phyloP scores from a whole-genome alignment of 345 rosid species.

The Aquilaria malaccensis region DNA sequence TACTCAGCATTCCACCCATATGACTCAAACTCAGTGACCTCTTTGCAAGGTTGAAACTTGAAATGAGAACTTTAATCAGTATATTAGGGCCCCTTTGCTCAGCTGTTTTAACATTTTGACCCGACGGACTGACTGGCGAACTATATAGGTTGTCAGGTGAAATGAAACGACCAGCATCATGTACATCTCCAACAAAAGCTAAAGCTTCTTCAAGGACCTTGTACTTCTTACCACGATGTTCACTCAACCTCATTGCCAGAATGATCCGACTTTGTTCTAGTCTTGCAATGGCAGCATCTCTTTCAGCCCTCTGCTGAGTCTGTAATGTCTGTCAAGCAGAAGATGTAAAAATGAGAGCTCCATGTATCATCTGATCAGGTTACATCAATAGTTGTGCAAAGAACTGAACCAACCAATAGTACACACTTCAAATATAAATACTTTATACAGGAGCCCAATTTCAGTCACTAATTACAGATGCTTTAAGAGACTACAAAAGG shows the following conservation, averaged over 20 bases:
- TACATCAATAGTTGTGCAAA: background rate
- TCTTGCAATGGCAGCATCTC: slow-evolving; percentile 81
- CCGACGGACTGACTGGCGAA: slow-evolving; percentile 29
- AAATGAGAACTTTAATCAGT: slow-evolving; percentile 36
- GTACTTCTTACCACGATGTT: slow-evolving; percentile 76
- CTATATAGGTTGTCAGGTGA: slow-evolving; percentile 53
- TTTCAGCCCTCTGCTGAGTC: slow-evolving; percentile 77
- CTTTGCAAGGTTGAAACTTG: slow-evolving; percentile 56
- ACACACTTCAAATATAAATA: background rate
- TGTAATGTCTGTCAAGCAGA: slow-evolving; percentile 56
- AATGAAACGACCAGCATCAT: slow-evolving; percentile 33
- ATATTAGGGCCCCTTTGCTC: slow-evolving; percentile 29
- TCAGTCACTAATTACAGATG: too few species aligned
- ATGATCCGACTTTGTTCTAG: slow-evolving; percentile 88
- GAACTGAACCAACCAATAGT: background rate
- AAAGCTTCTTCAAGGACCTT: slow-evolving; percentile 86
- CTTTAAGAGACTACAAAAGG: too few species aligned
- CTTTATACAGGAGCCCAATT: too few species aligned
- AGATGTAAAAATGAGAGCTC: slow-evolving; percentile 2
- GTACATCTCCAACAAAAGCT: slow-evolving; percentile 73
- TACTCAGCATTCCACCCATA: slow-evolving; percentile 63
- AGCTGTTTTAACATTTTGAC: slow-evolving; percentile 19
- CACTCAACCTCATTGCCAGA: slow-evolving; percentile 79
- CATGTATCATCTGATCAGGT: background rate
- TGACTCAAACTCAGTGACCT: slow-evolving; percentile 48